Conservation (phyloP, 345 rosid species). For the Trapa incisa region DNA sequence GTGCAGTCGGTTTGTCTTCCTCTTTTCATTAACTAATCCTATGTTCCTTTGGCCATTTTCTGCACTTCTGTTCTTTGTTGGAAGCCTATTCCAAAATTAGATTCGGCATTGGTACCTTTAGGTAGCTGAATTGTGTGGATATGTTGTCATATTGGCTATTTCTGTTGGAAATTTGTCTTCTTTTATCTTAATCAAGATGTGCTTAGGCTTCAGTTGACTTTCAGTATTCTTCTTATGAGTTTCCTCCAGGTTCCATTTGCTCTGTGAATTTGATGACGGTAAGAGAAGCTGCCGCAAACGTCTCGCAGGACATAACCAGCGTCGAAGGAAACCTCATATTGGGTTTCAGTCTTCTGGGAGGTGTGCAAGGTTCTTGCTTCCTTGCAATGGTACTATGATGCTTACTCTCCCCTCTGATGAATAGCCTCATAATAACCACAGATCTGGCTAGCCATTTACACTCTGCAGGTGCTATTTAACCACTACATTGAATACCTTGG, state of each 20-base stretch:
- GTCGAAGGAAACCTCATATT: conserved; percentile 67
- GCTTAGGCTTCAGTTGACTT: neutral
- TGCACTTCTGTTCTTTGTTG: neutral
- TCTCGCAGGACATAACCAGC: conserved; percentile 78
- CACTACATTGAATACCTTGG: too few relatives aligned
- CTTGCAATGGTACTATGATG: conserved; percentile 29
- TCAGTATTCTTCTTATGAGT: neutral
- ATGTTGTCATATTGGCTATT: neutral
- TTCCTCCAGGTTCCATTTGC: conserved; percentile 66
- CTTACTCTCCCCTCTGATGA: neutral
- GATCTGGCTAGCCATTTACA: neutral
- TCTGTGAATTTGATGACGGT: conserved; percentile 76
- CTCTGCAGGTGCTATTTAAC: neutral
- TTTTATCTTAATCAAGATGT: neutral
- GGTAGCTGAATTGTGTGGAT: neutral
- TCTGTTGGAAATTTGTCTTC: neutral
- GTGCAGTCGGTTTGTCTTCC: conserved; percentile 58
- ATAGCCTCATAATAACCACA: neutral
- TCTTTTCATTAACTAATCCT: neutral
- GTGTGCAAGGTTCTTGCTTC: conserved; percentile 27
- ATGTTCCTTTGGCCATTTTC: neutral
- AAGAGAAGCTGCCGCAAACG: conserved; percentile 86
- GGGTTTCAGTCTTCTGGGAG: conserved; percentile 21
- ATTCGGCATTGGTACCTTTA: neutral
- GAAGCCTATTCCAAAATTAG: neutral